Base-by-base conservation (phyloP, 768 basidiomycete genomes). In the Naganishia friedmannii region DNA sequence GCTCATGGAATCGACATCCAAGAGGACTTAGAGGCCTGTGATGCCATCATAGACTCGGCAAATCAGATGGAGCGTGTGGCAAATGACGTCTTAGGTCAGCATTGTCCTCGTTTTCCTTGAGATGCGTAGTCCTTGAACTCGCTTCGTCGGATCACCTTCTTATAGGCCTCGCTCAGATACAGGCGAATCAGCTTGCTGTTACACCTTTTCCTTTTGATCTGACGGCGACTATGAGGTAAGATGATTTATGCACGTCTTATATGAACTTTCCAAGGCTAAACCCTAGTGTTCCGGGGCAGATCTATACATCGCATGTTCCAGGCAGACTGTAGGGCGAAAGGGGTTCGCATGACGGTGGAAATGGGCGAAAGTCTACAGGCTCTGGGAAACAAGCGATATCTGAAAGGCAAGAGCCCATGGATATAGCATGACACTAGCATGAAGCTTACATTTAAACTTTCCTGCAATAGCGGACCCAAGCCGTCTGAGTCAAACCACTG, bases 1-100 rank as follows among this genome's bases (percentile, higher is more conserved):
- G 39, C 8, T 21, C 19, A 46, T 19, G 39, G 51, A 1, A 63
- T 65, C 19, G 58, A 65, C n/a, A 63, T 72, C 8, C 46, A 63
- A 55, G 71, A 72, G 28, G 71, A 72, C 28, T 17, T 72, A 23
- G 71, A 68, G 34, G 71, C 71, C 2, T 66, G 66, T n/a, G 71
- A 72, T 39, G 66, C 71, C 17, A 72, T 72, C 34, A 72, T 66
- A 29, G 71, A 72, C 31, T 68, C 67, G 13, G 71, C 71, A 5
- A 51, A 65, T 65, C 56, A 66, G 29, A 66, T 67, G 67, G 71
- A 72, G 53, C 31, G 66, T 6, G 71, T 68, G 13, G 66, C 66
- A 28, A 72, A 71, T 32, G 70, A 71, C 31, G 54, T 71, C 17
- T 45, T 71, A 3, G 70, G 70, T 53, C 17, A 26, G 58, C n/a